Evolutionary conservation across 495 filamentous ascomycete species (phyloP), one percentile per base, ranked within the genome.

Genomic region (Xylaria intraflava): DNA sequence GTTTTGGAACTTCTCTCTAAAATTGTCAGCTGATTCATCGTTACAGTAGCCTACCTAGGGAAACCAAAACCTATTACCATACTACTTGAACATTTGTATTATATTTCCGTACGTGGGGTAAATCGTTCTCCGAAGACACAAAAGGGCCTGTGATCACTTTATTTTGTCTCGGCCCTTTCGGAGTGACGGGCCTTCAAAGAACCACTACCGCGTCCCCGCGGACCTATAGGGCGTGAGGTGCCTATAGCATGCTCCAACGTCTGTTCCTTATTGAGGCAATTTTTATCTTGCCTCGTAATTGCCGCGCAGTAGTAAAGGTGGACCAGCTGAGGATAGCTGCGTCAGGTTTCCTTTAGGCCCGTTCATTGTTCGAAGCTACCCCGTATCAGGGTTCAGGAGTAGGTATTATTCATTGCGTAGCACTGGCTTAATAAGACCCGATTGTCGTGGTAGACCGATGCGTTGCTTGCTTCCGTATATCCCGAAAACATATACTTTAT

Each of bases 191-290:
- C 52, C 52, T 43, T 30, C 14, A n/a, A 42, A 12, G 16, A 53
- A 35, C 23, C 1, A 16, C 33, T 16, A 2, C 17, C 30, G 14
- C 17, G 24, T 12, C n/a, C 9, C 19, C 36, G 35, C 30, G 41
- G 29, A 29, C 52, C 52, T 55, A 55, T 43, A n/a, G 23, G 35
- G 23, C 35, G 44, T 36, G 12, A 54, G 44, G 27, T 36, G 19
- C 43, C n/a, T 52, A 52, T 19, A 14, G 8, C 17, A 39, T 33
- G 50, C 19, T 6, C 9, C 45, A 55, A 20, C 33, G 23, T 31
- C 23, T 44, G 22, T 46, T 46, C 46, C 42, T 46, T 22, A 53
- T 53, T 46, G 51, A 46, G 51, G 51, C 51, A 53, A 53, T 46
- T 46, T 40, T 31, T 46, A 45, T 44, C 8, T n/a, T 38, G 35